These are phyloP conservation scores for Macrocystidia cucumis DNA, from an alignment of 1,284 basidiomycete genomes.

Conservation along the genomic window DNA sequence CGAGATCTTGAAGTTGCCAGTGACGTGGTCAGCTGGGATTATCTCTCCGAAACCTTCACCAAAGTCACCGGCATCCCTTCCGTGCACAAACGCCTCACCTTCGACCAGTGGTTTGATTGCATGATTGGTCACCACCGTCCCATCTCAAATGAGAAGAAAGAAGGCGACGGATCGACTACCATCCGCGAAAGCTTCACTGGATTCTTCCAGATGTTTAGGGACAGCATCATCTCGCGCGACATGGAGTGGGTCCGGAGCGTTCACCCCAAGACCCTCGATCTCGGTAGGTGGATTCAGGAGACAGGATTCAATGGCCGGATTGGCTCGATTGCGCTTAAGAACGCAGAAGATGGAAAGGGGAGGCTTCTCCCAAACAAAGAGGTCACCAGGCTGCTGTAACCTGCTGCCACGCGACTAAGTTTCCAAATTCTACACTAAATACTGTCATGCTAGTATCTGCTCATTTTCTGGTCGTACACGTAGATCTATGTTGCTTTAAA, in stretches of 20 bases:
- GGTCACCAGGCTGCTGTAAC: not conserved
- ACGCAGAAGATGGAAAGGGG: slow-evolving; percentile 21
- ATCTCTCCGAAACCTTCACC: slow-evolving; percentile 31
- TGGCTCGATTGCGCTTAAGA: slow-evolving; percentile 17
- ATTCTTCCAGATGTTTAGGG: slow-evolving; percentile 32
- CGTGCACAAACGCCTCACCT: slow-evolving; percentile 24
- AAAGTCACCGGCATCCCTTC: slow-evolving; percentile 36
- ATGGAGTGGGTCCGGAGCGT: slow-evolving; percentile 31
- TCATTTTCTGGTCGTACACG: no score
- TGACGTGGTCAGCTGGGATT: slow-evolving; percentile 36
- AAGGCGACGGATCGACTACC: slow-evolving; percentile 25
- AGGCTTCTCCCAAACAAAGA: slow-evolving; percentile 14
- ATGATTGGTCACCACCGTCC: slow-evolving; percentile 23
- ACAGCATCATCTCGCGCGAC: slow-evolving; percentile 34
- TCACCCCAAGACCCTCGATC: slow-evolving; percentile 22
- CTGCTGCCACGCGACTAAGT: no score
- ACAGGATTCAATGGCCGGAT: slow-evolving; percentile 16
- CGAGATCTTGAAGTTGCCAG: slow-evolving; percentile 32
- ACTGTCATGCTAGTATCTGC: no score
- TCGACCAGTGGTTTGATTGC: slow-evolving; percentile 33
- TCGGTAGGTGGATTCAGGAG: slow-evolving; percentile 19
- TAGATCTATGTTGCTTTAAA: no score
- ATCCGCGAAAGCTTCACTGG: slow-evolving; percentile 31
- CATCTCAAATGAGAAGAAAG: slow-evolving; percentile 21
- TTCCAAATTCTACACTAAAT: no score